Evolutionary conservation across 176 grass and related monocot species (phyloP).

Genomic region (Oryza punctata): DNA sequence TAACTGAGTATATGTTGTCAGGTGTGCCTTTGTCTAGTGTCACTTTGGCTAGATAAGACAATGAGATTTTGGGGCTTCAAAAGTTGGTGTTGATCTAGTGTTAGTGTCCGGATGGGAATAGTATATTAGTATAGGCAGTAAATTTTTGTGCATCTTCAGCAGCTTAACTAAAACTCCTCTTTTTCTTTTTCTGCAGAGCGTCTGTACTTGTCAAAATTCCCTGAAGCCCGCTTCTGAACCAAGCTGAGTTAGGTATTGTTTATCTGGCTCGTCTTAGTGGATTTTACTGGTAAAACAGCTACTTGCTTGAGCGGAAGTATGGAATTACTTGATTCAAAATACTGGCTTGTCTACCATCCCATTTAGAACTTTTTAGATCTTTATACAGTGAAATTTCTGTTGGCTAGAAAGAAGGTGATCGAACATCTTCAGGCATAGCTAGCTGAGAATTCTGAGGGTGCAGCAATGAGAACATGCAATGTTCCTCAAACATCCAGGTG

Average conservation of each 20-base stretch:
- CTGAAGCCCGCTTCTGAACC: not conserved
- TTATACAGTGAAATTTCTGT: not conserved
- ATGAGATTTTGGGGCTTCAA: not conserved
- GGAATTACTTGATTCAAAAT: not conserved
- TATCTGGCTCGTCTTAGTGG: not conserved
- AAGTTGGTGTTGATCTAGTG: not conserved
- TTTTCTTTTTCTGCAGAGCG: conserved; percentile 16
- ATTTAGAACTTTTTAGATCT: not conserved
- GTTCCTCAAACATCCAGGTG: not conserved
- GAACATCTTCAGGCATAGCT: not conserved
- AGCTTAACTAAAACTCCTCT: not conserved
- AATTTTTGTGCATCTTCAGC: not conserved
- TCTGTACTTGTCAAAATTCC: not conserved
- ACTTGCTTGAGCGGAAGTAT: not conserved
- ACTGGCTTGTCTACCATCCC: not conserved
- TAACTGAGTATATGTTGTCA: not conserved
- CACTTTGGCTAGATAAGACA: not conserved
- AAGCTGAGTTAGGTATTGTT: not conserved
- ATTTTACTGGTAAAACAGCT: not conserved
- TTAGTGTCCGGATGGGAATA: not conserved
- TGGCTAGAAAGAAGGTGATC: not conserved
- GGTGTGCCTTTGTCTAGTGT: not conserved
- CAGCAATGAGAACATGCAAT: not conserved
- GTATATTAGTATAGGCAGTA: not conserved
- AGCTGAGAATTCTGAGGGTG: not conserved